Base-by-base conservation (phyloP, 192 early-diverging fungal genomes). In the Funneliformis geosporum region DNA sequence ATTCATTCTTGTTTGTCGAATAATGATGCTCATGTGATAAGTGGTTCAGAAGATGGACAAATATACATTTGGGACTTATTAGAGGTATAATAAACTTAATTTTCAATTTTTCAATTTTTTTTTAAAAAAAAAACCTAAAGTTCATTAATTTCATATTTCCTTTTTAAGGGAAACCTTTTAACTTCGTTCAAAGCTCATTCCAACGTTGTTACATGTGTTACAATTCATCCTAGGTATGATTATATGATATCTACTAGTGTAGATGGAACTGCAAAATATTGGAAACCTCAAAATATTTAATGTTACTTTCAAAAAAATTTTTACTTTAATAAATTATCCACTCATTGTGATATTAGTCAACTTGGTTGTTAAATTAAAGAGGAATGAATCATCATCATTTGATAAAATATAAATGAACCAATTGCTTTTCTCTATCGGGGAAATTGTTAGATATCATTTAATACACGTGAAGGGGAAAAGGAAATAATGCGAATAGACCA, bases 1-100 rank as follows among this genome's bases (percentile, higher is more conserved):
- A 85, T 97, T 39, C 88, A 86, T 21, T 92, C 93, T 40, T 87
- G 90, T 50, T 82, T 98, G 8, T 87, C 89, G 14, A 89, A 90
- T 70, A 90, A 87, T 55, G 94, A 94, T 75, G 87, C 90, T 5
- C 76, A 90, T 80, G 93, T 96, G 1, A 86, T 96, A 16, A 93
- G 93, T 74, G 97, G 97, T 1, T 94, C 93, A 60, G 96, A 99
- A 80, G 95, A 98, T 81, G 95, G 95, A 11, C 85, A 83, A 46
- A 92, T 98, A 8, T 91, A 91, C 81, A 86, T 96, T 47, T 99
- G 96, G 96, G 92, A 96, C 84, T 82, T 95, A 25, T 84, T 94
- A 14, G 93, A 91, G 66, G 89, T 87, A 73, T 28, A n/a, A 10
- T n/a, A 28, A 42, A 18, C 39, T 38, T 16, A 5, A 16, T 61